A percentile compares a stretch with the other conserved stretches of the same genome.
These are phyloP conservation scores for Nitzschia sp. DNA, from an alignment of 108 stramenopile genomes.

Conservation along the genomic window DNA sequence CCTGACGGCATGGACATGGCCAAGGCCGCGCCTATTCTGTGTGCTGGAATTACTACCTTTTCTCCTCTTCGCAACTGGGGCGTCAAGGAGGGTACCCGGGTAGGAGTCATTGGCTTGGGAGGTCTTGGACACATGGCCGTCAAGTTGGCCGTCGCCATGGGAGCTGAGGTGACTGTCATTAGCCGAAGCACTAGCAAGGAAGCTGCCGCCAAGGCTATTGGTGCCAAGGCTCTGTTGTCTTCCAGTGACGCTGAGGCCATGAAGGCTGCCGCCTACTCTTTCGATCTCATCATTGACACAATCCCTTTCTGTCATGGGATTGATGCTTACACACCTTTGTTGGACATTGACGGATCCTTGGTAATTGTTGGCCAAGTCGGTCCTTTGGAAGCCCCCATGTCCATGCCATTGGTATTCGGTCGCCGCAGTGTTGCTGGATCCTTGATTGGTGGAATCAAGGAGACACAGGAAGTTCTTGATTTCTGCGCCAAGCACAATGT, in stretches of 20 bases:
- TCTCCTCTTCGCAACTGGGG: constrained; percentile 38
- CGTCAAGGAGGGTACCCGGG: constrained; percentile 5
- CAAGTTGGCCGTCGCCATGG: constrained; percentile 50
- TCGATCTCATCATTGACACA: constrained; percentile 53
- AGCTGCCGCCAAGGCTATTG: constrained; percentile 34
- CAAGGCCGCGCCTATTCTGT: constrained; percentile 43
- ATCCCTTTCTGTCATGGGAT: constrained; percentile 37
- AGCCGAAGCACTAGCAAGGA: constrained; percentile 38
- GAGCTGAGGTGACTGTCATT: constrained; percentile 39
- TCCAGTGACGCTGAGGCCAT: constrained; percentile 34
- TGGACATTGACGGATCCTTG: constrained; percentile 31
- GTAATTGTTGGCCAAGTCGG: constrained; percentile 30
- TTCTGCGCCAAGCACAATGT: constrained; percentile 50
- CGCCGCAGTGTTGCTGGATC: constrained; percentile 27
- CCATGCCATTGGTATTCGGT: constrained; percentile 18
- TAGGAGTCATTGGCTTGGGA: constrained; percentile 60
- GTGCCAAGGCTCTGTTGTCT: constrained; percentile 29
- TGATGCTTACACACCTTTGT: constrained; percentile 19
- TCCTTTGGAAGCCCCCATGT: not conserved
- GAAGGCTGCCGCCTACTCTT: constrained; percentile 31
- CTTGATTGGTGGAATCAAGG: constrained; percentile 51
- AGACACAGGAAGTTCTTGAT: constrained; percentile 56
- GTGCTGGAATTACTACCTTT: constrained; percentile 65
- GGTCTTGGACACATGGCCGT: constrained; percentile 63
- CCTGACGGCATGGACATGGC: constrained; percentile 31